phyloP scores from a whole-genome alignment of 2,329 filamentous ascomycete genomes.

The Conoideocrella luteorostrata region DNA sequence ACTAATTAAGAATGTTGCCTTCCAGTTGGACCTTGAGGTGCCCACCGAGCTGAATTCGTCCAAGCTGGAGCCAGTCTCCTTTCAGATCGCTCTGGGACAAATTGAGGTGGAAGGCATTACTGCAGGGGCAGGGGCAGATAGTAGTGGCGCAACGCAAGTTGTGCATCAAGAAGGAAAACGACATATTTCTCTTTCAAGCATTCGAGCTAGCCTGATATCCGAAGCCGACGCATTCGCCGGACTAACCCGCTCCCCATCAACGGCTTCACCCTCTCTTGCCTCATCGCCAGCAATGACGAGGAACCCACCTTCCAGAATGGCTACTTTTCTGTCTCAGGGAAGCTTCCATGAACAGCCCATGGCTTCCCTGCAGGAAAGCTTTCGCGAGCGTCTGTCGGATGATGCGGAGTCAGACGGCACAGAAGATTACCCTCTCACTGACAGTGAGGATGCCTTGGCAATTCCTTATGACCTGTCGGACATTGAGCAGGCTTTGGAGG shows the following conservation, averaged over 20 bases:
- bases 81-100: conserved; percentile 58
- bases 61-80: conserved; percentile 49
- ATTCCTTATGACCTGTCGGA: conserved; percentile 46
- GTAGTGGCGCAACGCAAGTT: conserved; percentile 22
- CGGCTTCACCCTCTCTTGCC: conserved; percentile 33
- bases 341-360: conserved; percentile 20
- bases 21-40: conserved; percentile 59
- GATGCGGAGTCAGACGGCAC: conserved; percentile 15
- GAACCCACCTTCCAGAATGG: conserved; percentile 27
- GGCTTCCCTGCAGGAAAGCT: conserved; percentile 19
- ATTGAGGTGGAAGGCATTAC: conserved; percentile 64
- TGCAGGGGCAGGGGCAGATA: conserved; percentile 22
- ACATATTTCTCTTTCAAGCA: conserved; percentile 55
- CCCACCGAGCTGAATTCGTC: conserved; percentile 41
- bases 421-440: conserved; percentile 27
- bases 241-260: conserved; percentile 50
- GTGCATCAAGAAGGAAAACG: conserved; percentile 57
- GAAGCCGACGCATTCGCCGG: conserved; percentile 60
- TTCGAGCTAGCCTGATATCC: conserved; percentile 60
- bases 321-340: conserved; percentile 21
- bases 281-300: conserved; percentile 47
- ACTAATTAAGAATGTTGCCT: conserved; percentile 55
- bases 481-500: conserved; percentile 23
- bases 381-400: conserved; percentile 17
- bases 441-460: conserved; percentile 50